Percentiles rank a stretch among this genome's conserved stretches.
Conservation (phyloP, 345 rosid species). For the Limnanthes douglasii region DNA sequence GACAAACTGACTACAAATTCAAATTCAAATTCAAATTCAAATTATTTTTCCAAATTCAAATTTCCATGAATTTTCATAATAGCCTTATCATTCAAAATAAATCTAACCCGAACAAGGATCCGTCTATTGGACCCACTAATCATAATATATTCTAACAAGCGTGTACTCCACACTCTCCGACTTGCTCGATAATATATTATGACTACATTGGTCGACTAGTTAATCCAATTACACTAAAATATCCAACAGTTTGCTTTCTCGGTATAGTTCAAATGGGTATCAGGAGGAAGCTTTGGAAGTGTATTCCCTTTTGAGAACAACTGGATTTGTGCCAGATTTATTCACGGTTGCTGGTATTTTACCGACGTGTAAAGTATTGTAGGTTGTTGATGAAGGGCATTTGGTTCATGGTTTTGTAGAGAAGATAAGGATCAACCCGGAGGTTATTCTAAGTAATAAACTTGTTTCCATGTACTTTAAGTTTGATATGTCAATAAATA, state of each 20-base stretch:
- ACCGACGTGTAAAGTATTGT: conserved; percentile 42
- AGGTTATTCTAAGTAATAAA: conserved; percentile 31
- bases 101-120: no score
- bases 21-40: no score
- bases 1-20: no score
- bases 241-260: conserved; percentile 48
- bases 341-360: conserved; percentile 40
- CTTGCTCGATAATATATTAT: no score
- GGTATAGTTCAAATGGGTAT: conserved; percentile 35
- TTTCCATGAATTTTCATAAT: no score
- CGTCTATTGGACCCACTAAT: no score
- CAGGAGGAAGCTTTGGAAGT: conserved; percentile 26
- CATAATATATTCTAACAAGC: no score
- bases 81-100: no score
- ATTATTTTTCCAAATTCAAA: no score
- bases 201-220: no score
- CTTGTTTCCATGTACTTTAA: conserved; percentile 53
- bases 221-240: no score
- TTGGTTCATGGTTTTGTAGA: conserved; percentile 27
- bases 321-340: conserved; percentile 28
- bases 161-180: no score
- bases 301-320: conserved; percentile 14
- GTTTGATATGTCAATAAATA: conserved; percentile 17
- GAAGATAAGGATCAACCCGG: conserved; percentile 28
- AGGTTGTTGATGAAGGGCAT: conserved; percentile 22